A percentile compares a stretch with the other conserved stretches of the same genome.
Evolutionary conservation across 2,329 filamentous ascomycete species (phyloP).

Genomic region (Trichoderma sp.): DNA sequence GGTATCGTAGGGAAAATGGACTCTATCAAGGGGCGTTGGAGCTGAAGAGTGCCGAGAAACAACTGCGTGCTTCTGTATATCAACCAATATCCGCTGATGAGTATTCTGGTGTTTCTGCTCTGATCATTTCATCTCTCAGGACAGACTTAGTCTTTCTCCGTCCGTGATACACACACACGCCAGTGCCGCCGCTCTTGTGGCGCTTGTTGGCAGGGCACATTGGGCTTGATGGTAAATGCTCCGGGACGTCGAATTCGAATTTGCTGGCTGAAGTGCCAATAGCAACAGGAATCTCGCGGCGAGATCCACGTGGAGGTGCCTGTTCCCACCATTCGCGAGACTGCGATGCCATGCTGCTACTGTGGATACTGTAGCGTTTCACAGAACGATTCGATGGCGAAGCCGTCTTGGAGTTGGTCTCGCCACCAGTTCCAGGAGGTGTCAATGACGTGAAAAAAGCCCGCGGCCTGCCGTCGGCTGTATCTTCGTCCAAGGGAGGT

Average conservation of each 20-base stretch:
- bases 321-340: constrained; percentile 42
- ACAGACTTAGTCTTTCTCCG: constrained; percentile 32
- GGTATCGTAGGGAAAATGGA: background rate
- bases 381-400: constrained; percentile 15
- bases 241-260: constrained; percentile 53
- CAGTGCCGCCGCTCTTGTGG: constrained; percentile 47
- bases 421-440: constrained; percentile 28
- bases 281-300: constrained; percentile 25
- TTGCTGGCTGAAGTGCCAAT: constrained; percentile 19
- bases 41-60: background rate
- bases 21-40: background rate
- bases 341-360: constrained; percentile 28
- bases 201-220: constrained; percentile 53
- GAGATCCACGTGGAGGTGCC: constrained; percentile 28
- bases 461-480: constrained; percentile 39
- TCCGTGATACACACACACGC: constrained; percentile 54
- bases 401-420: background rate
- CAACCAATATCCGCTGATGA: background rate
- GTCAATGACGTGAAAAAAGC: constrained; percentile 48
- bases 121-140: constrained; percentile 33
- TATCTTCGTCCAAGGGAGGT: constrained; percentile 45
- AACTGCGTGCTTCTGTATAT: background rate
- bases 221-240: constrained; percentile 53
- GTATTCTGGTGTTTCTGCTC: background rate
- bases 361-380: constrained; percentile 27